Base-by-base conservation (phyloP, 2,329 filamentous ascomycete species). In the Remersonia thermophila region DNA sequence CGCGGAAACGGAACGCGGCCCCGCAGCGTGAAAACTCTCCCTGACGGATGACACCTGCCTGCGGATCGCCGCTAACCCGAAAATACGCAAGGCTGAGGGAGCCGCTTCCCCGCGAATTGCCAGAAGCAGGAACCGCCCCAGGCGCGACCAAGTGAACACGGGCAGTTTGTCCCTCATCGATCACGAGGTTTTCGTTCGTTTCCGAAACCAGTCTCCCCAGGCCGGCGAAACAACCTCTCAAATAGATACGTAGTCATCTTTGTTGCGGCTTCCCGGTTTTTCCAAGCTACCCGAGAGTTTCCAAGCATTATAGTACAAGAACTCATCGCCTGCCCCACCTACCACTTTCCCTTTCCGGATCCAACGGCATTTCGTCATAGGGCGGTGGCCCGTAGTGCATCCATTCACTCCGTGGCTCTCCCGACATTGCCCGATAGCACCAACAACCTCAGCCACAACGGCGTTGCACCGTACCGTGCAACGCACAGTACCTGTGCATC, bases 341-440 rank as follows among this genome's bases (percentile, higher is more conserved):
- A 38, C 40, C 33, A 28, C 31, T 33, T 40, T 30, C 43, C 43
- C 36, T 30, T 35, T 42, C 38, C 27, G 36, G 44, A 46, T 40
- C 44, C 46, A 41, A 41, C 17, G 30, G 20, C 27, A 38, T 44
- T 46, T 40, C 45, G 46, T 44, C 45, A 50, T 48, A 40, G 35
- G 44, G 7, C 36, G 30, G 38, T 23, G 31, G n/a, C 33, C 27
- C 30, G 18, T 27, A 33, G 34, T 36, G 28, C 37, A 41, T 33
- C 10, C 12, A 15, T 8, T 28, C 35, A 38, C 18, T 36, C 39
- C 27, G 4, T 13, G 5, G 18, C 15, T 31, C 33, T 40, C 46
- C 48, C 48, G 48, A 44, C 36, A 42, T 47, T 49, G 40, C 47
- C 48, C 48, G 48, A 48, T 11, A 35, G 32, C 27, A 27, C 25